Evolutionary conservation across 352 stramenopile species (phyloP).

Genomic region (Blastocystis sp.): DNA sequence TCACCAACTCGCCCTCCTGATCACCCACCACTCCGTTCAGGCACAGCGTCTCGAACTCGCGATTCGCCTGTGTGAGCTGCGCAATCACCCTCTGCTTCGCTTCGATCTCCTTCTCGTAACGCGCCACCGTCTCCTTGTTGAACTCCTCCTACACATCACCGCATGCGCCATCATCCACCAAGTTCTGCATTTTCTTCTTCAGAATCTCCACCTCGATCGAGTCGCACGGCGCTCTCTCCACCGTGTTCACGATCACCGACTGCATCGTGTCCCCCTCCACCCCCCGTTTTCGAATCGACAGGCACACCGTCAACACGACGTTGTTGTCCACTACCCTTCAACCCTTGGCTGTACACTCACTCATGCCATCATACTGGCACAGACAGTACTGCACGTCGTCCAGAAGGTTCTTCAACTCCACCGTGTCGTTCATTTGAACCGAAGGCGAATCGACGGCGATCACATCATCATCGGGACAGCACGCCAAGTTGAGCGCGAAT

Average conservation of each 20-base stretch:
- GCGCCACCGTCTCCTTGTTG: slow-evolving; percentile 28
- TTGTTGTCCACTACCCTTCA: slow-evolving; percentile 2
- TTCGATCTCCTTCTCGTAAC: slow-evolving; percentile 64
- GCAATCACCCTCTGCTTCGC: slow-evolving; percentile 56
- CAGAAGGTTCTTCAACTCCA: slow-evolving; percentile 25
- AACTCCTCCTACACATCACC: slow-evolving; percentile 30
- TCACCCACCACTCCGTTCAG: background rate
- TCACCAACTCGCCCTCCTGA: background rate
- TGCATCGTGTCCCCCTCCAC: background rate
- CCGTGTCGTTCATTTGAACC: background rate
- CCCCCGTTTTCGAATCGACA: slow-evolving; percentile 24
- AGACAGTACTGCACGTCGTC: slow-evolving; percentile 18
- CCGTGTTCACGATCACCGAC: background rate
- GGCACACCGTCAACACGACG: background rate
- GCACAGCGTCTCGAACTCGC: slow-evolving; percentile 62
- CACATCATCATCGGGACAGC: slow-evolving; percentile 10
- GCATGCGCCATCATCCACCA: background rate
- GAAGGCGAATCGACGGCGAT: background rate
- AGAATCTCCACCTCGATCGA: slow-evolving; percentile 4
- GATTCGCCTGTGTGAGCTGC: slow-evolving; percentile 51
- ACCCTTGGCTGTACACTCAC: background rate
- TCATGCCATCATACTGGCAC: background rate
- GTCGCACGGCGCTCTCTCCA: background rate
- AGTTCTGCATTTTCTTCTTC: slow-evolving; percentile 47
- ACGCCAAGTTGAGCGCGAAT: slow-evolving; percentile 36